Conservation (phyloP, 164 flowering plant species). For the Vitis amurensis region DNA sequence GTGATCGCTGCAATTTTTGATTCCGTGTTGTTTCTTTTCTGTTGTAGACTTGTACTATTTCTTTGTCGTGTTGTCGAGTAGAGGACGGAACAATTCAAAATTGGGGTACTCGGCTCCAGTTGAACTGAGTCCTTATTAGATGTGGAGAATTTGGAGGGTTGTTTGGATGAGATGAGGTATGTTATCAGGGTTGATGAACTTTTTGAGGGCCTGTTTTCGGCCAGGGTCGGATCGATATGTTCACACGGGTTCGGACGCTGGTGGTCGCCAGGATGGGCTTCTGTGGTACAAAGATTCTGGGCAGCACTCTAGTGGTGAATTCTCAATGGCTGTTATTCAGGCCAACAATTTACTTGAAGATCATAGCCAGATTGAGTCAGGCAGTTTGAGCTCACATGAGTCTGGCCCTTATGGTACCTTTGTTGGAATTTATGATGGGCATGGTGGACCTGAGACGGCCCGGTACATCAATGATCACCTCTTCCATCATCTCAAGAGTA, state of each 20-base stretch:
- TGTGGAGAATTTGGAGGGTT: constrained; percentile 34
- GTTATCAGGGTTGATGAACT: constrained; percentile 32
- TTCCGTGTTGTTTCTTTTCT: background rate
- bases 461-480: constrained; percentile 26
- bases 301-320: constrained; percentile 58
- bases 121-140: constrained; percentile 21
- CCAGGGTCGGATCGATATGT: constrained; percentile 26
- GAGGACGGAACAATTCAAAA: constrained; percentile 1
- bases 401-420: constrained; percentile 66
- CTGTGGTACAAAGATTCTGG: constrained; percentile 65
- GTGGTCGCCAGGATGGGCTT: constrained; percentile 49
- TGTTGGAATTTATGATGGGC: constrained; percentile 70
- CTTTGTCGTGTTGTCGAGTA: background rate
- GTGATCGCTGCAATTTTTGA: background rate
- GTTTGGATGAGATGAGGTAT: constrained; percentile 6
- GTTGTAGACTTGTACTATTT: background rate
- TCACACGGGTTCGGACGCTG: constrained; percentile 28
- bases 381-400: constrained; percentile 46
- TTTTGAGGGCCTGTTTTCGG: constrained; percentile 35
- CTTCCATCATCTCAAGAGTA: constrained; percentile 4
- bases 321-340: constrained; percentile 66
- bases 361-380: constrained; percentile 65
- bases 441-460: constrained; percentile 71
- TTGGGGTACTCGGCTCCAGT: constrained; percentile 7
- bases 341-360: constrained; percentile 67